A percentile compares a stretch with the other conserved stretches of the same genome.
phyloP scores from a whole-genome alignment of 1,284 basidiomycete genomes.

The Puccinia triticina region DNA sequence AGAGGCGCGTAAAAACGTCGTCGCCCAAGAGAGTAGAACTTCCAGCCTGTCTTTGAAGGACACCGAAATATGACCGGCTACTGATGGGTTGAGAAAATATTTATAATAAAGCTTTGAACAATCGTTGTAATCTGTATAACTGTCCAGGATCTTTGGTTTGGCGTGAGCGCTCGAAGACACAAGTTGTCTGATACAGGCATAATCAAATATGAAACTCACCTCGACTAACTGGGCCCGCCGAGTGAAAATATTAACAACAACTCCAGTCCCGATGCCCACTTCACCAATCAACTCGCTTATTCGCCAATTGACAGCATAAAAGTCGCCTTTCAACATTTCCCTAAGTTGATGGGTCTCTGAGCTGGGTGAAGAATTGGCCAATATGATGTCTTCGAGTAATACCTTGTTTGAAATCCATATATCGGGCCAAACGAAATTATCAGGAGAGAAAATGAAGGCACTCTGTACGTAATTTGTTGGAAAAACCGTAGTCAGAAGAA shows the following conservation, averaged over 20 bases:
- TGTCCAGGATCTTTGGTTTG: slow-evolving; percentile 42
- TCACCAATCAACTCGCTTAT: slow-evolving; percentile 48
- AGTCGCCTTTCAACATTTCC: slow-evolving; percentile 49
- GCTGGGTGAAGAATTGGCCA: slow-evolving; percentile 11
- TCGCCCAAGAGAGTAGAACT: slow-evolving; percentile 50
- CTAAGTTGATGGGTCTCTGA: slow-evolving; percentile 12
- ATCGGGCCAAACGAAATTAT: slow-evolving; percentile 51
- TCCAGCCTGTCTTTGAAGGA: slow-evolving; percentile 48
- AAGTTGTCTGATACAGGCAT: neutral
- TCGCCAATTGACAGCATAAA: slow-evolving; percentile 49
- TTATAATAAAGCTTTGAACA: slow-evolving; percentile 48
- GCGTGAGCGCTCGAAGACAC: neutral
- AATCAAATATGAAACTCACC: slow-evolving; percentile 7
- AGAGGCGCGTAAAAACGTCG: slow-evolving; percentile 16
- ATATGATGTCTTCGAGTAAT: slow-evolving; percentile 40
- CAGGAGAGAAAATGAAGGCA: slow-evolving; percentile 48
- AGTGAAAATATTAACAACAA: slow-evolving; percentile 44
- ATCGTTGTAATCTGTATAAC: slow-evolving; percentile 47
- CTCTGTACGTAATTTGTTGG: slow-evolving; percentile 7
- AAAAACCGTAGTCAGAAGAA: neutral
- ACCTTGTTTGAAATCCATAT: slow-evolving; percentile 47
- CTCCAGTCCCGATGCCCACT: slow-evolving; percentile 42
- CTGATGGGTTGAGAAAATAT: slow-evolving; percentile 43
- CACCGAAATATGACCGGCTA: slow-evolving; percentile 20
- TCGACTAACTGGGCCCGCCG: slow-evolving; percentile 51